A percentile compares a stretch with the other conserved stretches of the same genome.
Conservation (phyloP, 2,329 filamentous ascomycete species). For the Penicillium polonicum region DNA sequence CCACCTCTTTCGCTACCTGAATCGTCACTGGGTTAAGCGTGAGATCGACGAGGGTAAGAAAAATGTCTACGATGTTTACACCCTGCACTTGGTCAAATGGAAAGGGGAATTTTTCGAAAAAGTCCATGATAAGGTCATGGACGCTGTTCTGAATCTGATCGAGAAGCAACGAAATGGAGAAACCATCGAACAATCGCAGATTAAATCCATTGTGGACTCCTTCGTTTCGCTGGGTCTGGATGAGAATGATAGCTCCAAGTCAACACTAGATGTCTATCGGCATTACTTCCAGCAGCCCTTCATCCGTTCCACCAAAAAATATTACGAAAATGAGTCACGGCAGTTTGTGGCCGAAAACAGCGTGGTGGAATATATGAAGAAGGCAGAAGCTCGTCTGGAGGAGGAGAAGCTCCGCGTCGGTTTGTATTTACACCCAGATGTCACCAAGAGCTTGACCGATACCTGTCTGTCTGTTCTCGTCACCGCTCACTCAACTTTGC, state of each 20-base stretch:
- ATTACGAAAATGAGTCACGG: conserved; percentile 89
- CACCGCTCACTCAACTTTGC: conserved; percentile 76
- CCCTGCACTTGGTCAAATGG: conserved; percentile 93
- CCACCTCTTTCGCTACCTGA: conserved; percentile 92
- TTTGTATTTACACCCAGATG: conserved; percentile 89
- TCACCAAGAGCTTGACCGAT: conserved; percentile 78
- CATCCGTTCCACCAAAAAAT: conserved; percentile 75
- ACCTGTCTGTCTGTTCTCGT: conserved; percentile 88
- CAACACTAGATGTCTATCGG: conserved; percentile 91
- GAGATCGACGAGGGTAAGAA: conserved; percentile 99
- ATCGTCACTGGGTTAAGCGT: conserved; percentile 97
- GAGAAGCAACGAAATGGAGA: conserved; percentile 97
- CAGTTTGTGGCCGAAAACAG: conserved; percentile 95
- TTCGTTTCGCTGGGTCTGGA: conserved; percentile 94
- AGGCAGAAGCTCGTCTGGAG: conserved; percentile 82
- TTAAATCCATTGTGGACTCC: conserved; percentile 94
- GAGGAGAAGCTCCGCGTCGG: conserved; percentile 94
- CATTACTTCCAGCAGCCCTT: conserved; percentile 92
- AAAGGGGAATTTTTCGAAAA: conserved; percentile 83
- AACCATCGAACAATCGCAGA: conserved; percentile 94
- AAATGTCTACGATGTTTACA: conserved; percentile 97
- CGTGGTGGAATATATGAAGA: conserved; percentile 99
- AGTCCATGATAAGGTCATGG: conserved; percentile 88
- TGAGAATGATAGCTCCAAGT: conserved; percentile 88
- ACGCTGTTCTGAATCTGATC: conserved; percentile 87